These are phyloP conservation scores for Aspergillus floridensis DNA, from an alignment of 2,329 filamentous ascomycete species.

Conservation along the genomic window DNA sequence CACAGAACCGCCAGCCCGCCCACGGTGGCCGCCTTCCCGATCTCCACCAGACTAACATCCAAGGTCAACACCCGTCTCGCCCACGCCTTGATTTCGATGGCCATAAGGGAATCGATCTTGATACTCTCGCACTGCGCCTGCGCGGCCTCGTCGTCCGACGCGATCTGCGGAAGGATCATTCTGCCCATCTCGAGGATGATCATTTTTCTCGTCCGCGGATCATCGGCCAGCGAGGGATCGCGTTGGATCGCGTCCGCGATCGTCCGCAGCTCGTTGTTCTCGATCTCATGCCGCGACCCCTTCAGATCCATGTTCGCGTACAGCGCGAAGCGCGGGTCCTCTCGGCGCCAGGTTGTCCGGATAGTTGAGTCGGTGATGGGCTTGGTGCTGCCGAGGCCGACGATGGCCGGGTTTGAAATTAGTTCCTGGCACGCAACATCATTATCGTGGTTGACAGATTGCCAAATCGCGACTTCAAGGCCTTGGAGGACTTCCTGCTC, in stretches of 20 bases:
- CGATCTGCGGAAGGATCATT: conserved; percentile 5
- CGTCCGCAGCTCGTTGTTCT: conserved; percentile 1
- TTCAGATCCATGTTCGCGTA: conserved; percentile 8
- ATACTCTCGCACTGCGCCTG: conserved; percentile 5
- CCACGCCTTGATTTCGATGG: conserved; percentile 17
- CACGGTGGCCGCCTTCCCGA: conserved; percentile 14
- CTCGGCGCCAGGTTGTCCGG: conserved; percentile 6
- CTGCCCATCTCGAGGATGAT: conserved; percentile 6
- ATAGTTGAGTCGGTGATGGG: conserved; percentile 5
- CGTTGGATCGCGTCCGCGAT: neutral
- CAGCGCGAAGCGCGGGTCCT: conserved; percentile 8
- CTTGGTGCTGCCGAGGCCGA: conserved; percentile 11
- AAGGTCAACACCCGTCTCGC: conserved; percentile 8
- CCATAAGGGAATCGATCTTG: conserved; percentile 15
- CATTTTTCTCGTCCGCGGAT: conserved; percentile 2
- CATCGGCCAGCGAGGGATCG: conserved; percentile 4
- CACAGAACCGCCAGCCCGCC: conserved; percentile 2
- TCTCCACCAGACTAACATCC: conserved; percentile 13
- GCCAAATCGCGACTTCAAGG: no score
- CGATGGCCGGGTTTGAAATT: neutral
- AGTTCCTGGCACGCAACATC: no score
- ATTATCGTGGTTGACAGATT: no score
- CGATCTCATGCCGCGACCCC: neutral
- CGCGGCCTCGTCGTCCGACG: conserved; percentile 7
- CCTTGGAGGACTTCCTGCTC: no score